Conservation (phyloP, 805 yeast genomes). For the Wickerhamomyces kurtzmanii region DNA sequence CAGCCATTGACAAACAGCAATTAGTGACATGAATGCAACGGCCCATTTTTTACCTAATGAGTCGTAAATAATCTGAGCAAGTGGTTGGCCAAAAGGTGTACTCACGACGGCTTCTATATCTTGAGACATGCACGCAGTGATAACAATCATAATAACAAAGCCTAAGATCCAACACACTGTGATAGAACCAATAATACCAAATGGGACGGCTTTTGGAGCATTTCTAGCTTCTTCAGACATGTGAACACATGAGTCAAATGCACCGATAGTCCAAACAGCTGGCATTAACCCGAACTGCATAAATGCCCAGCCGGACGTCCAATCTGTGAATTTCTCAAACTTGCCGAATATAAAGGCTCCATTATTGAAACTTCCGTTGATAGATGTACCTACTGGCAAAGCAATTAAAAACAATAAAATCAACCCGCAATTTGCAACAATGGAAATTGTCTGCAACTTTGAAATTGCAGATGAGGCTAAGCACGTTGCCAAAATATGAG, state of each 20-base stretch:
- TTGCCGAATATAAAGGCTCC: conserved; percentile 48
- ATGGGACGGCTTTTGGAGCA: conserved; percentile 54
- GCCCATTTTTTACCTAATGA: conserved; percentile 60
- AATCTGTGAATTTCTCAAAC: conserved; percentile 36
- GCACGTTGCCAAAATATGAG: conserved; percentile 40
- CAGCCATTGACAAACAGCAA: conserved; percentile 50
- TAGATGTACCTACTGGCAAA: conserved; percentile 45
- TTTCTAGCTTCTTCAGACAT: conserved; percentile 64
- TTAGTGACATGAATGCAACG: conserved; percentile 47
- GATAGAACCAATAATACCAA: conserved; percentile 46
- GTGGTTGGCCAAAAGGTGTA: conserved; percentile 45
- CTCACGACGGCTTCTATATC: conserved; percentile 32
- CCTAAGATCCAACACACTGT: conserved; percentile 49
- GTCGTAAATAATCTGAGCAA: conserved; percentile 56
- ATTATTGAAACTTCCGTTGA: conserved; percentile 26
- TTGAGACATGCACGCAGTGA: conserved; percentile 42
- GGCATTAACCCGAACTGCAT: conserved; percentile 47
- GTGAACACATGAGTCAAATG: conserved; percentile 64
- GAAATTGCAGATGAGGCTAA: conserved; percentile 44
- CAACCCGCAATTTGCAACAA: conserved; percentile 37
- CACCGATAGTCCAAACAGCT: conserved; percentile 69
- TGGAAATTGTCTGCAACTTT: conserved; percentile 44
- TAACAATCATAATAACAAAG: conserved; percentile 40
- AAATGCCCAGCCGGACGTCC: conserved; percentile 53
- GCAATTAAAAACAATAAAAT: conserved; percentile 45